A percentile compares a stretch with the other conserved stretches of the same genome.
These are phyloP conservation scores for Fusarium metavorans DNA, from an alignment of 2,329 filamentous ascomycete species.

Conservation along the genomic window DNA sequence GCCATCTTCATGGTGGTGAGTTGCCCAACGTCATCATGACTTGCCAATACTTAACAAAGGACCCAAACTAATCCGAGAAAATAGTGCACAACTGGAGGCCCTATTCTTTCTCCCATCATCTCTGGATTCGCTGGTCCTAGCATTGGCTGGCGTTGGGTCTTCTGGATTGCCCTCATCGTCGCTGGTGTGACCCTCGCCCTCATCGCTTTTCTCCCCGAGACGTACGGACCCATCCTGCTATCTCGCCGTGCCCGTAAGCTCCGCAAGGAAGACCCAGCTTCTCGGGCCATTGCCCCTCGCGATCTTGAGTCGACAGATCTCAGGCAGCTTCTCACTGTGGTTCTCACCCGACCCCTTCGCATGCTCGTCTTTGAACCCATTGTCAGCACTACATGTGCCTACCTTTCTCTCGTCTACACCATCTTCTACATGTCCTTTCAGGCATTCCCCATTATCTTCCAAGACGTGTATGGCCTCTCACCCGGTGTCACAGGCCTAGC, in stretches of 20 bases:
- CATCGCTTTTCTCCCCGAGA: slow-evolving; percentile 74
- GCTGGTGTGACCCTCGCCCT: slow-evolving; percentile 71
- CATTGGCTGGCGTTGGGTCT: slow-evolving; percentile 77
- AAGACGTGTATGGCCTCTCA: slow-evolving; percentile 70
- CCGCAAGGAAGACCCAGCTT: slow-evolving; percentile 65
- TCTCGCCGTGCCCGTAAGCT: slow-evolving; percentile 67
- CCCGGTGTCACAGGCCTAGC: slow-evolving; percentile 74
- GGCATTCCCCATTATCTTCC: slow-evolving; percentile 79
- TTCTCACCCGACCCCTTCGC: slow-evolving; percentile 76
- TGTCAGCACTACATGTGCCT: slow-evolving; percentile 76
- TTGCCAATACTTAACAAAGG: background rate
- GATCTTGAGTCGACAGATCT: slow-evolving; percentile 72
- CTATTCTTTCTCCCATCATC: slow-evolving; percentile 73
- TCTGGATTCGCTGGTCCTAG: slow-evolving; percentile 70
- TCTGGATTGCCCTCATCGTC: slow-evolving; percentile 77
- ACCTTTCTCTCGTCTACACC: slow-evolving; percentile 77
- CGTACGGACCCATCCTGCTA: slow-evolving; percentile 70
- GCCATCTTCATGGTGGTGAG: slow-evolving; percentile 72
- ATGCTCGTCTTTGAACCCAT: slow-evolving; percentile 82
- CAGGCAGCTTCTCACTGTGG: slow-evolving; percentile 73
- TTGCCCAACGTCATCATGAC: slow-evolving; percentile 5
- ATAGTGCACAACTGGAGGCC: slow-evolving; percentile 73
- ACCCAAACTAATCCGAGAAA: slow-evolving; percentile 16
- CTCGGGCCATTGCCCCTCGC: slow-evolving; percentile 67
- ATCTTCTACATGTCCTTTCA: slow-evolving; percentile 81